A percentile compares a stretch with the other conserved stretches of the same genome.
These are phyloP conservation scores for Alternaria ethzedia DNA, from an alignment of 2,329 filamentous ascomycete genomes.

Conservation along the genomic window DNA sequence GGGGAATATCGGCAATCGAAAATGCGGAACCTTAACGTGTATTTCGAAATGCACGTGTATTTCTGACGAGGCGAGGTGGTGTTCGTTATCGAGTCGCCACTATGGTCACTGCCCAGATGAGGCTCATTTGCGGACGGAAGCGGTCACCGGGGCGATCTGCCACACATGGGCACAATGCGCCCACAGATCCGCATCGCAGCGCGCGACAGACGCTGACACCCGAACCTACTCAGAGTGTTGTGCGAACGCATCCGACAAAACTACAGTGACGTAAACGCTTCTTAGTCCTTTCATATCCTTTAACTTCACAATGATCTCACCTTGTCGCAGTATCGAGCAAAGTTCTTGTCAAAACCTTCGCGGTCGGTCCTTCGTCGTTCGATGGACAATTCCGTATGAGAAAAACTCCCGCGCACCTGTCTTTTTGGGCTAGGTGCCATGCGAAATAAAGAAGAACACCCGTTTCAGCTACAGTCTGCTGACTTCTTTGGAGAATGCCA, in stretches of 20 bases:
- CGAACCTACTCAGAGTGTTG: background rate
- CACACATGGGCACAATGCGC: background rate
- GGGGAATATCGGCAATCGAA: constrained; percentile 2
- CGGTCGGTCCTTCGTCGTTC: background rate
- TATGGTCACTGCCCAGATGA: background rate
- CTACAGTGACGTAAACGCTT: background rate
- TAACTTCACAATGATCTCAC: background rate
- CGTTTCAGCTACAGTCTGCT: constrained; percentile 9
- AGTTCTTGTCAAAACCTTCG: background rate
- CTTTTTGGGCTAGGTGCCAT: background rate
- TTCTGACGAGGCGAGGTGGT: background rate
- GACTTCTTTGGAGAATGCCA: constrained; percentile 6
- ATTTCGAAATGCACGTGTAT: background rate
- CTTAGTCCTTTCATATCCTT: background rate
- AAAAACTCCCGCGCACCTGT: background rate
- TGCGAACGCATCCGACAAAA: background rate
- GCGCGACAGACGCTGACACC: background rate
- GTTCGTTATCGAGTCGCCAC: background rate
- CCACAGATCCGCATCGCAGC: background rate
- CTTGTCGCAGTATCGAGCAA: background rate
- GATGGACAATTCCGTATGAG: background rate
- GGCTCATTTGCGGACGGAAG: background rate
- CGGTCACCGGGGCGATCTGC: background rate
- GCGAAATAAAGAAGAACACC: background rate
- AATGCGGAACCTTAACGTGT: background rate